Evolutionary conservation across 306 rosid species (phyloP), one percentile per base, ranked within the genome.

Genomic region (Benincasa hispida): DNA sequence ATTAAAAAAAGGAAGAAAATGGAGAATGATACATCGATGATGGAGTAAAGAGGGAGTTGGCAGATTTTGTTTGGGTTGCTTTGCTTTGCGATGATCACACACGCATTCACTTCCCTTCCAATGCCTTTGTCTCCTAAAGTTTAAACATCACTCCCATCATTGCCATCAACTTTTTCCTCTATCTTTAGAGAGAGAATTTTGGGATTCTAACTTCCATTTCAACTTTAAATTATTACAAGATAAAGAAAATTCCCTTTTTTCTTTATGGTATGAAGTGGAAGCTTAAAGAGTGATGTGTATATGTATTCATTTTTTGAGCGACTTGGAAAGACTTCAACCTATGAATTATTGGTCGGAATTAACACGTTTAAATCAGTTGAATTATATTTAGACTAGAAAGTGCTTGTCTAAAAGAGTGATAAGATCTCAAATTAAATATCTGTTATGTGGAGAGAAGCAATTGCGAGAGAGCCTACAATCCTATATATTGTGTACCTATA

Each of bases 101-200:
- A 68, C 78, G 79, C 27, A 32, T 72, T 81, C 85, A 81, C 75
- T 75, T 21, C 61, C 80, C 78, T 86, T 81, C 65, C 78, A 15
- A 67, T 67, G 74, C 50, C 65, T 18, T 80, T 85, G 95, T 85
- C 84, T 59, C 89, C 87, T 85, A 84, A 90, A 85, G 90, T 78
- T 82, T 83, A 55, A 83, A 65, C 91, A 87, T 73, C 28, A 69
- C 60, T 78, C 72, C 68, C 66, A 83, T 83, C 84, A 85, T 45
- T 22, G 79, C 76, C 81, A 85, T 85, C 80, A 77, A 84, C 83
- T 34, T 57, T 83, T 82, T 66, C 58, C 27, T 80, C 70, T 80
- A 68, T 74, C 32, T 45, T 21, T 17, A 6, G 32, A 56, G 30
- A 53, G 24, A 11, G 41, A 62, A 27, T 62, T 18, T 34, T 2